phyloP scores from a whole-genome alignment of 2,329 filamentous ascomycete genomes.

The Hypoxylon sp. region DNA sequence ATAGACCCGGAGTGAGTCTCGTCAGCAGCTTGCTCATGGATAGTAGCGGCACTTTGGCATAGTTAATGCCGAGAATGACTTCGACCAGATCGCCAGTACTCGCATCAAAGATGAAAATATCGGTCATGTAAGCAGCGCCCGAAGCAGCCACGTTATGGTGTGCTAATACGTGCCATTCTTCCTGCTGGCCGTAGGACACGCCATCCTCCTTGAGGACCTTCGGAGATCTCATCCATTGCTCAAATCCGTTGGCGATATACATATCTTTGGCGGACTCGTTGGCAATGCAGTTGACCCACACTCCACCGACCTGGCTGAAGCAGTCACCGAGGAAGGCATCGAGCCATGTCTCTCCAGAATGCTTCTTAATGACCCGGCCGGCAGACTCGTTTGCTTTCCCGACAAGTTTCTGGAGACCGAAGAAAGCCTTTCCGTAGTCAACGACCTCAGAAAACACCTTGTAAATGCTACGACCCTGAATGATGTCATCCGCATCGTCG shows the following conservation, averaged over 20 bases:
- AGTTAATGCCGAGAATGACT: neutral
- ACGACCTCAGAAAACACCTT: constrained; percentile 47
- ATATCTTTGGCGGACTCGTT: constrained; percentile 38
- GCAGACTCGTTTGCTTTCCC: constrained; percentile 40
- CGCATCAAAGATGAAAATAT: neutral
- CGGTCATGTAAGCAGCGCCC: constrained; percentile 25
- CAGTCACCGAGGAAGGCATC: constrained; percentile 43
- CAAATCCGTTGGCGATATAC: constrained; percentile 45
- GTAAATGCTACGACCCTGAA: constrained; percentile 50
- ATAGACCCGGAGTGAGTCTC: neutral
- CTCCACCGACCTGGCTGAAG: constrained; percentile 48
- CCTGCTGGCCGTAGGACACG: neutral
- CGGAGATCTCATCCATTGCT: constrained; percentile 46
- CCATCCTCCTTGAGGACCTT: neutral
- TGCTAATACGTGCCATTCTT: constrained; percentile 3
- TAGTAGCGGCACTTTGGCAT: neutral
- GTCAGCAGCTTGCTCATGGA: neutral
- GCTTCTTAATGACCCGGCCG: constrained; percentile 36
- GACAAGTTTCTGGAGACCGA: constrained; percentile 39
- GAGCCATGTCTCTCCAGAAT: constrained; percentile 33
- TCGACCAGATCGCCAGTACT: neutral
- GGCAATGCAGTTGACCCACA: constrained; percentile 48
- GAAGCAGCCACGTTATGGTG: neutral
- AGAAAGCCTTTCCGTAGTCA: constrained; percentile 45
- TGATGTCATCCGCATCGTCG: constrained; percentile 41